A percentile compares a stretch with the other conserved stretches of the same genome.
Evolutionary conservation across 208 protist species (phyloP).

Genomic region (Trichomonas vaginalis): DNA sequence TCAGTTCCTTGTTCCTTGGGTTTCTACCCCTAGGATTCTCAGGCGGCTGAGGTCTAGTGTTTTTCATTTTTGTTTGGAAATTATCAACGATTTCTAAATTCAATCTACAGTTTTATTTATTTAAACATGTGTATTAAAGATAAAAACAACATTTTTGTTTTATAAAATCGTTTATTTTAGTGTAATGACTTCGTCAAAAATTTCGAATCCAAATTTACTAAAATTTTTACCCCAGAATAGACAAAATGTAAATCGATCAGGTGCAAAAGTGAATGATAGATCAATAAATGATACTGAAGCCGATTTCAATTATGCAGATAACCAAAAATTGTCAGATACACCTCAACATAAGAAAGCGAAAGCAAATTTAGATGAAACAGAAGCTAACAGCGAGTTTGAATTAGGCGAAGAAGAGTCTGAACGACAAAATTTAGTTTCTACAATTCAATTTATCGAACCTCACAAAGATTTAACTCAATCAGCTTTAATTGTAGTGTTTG

Average conservation of each 20-base stretch:
- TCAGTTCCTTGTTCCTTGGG: neutral
- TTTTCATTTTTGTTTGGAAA: neutral
- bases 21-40: neutral
- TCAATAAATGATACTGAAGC: neutral
- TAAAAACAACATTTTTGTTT: no score
- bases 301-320: neutral
- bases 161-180: no score
- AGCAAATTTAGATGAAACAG: neutral
- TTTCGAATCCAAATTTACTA: neutral
- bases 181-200: no score
- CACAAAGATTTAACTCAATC: neutral
- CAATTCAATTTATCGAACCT: neutral
- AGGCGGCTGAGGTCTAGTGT: neutral
- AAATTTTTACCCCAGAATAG: neutral
- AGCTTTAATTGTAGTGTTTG: neutral
- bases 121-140: no score
- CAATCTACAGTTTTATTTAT: no score
- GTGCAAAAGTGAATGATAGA: neutral
- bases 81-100: no score
- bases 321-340: neutral
- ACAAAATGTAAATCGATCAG: neutral
- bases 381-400: neutral
- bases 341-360: neutral
- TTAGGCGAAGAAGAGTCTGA: neutral
- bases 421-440: neutral